Evolutionary conservation across 2,329 filamentous ascomycete species (phyloP).

Genomic region (Colletotrichum sp.): DNA sequence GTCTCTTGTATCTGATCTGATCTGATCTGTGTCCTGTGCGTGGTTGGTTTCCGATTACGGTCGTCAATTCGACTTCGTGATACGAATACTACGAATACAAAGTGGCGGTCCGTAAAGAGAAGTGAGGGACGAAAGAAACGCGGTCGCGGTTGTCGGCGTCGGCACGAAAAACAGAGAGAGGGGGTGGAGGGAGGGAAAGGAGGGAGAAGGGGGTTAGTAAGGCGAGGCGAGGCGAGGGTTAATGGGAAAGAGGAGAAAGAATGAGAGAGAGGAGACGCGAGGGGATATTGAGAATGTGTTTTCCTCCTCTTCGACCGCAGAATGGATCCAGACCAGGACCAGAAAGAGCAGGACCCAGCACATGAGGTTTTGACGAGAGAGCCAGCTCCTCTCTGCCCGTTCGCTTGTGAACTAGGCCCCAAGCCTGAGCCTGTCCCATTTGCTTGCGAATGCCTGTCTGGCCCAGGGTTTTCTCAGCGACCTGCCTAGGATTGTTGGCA

Average conservation of each 20-base stretch:
- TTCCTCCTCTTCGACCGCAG: neutral
- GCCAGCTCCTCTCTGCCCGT: neutral
- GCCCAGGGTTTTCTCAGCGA: neutral
- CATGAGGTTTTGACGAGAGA: neutral
- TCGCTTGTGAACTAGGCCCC: neutral
- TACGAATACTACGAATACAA: neutral
- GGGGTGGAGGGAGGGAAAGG: slow-evolving; percentile 7
- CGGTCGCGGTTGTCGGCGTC: slow-evolving; percentile 15
- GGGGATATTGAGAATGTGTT: neutral
- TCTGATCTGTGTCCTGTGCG: neutral
- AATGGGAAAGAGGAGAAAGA: neutral
- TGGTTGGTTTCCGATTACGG: neutral
- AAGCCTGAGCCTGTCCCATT: slow-evolving; percentile 1
- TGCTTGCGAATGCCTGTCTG: slow-evolving; percentile 3
- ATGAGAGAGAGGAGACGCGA: neutral
- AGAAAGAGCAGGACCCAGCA: neutral
- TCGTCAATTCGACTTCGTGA: slow-evolving; percentile 3
- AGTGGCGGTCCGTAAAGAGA: neutral
- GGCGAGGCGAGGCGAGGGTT: neutral
- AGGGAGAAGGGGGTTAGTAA: slow-evolving; percentile 6
- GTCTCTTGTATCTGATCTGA: neutral
- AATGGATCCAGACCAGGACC: neutral
- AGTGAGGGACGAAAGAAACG: slow-evolving; percentile 4
- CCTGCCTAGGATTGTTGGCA: neutral
- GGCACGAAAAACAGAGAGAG: slow-evolving; percentile 6